A percentile compares a stretch with the other conserved stretches of the same genome.
These are phyloP conservation scores for Hyphopichia khmerensis DNA, from an alignment of 1,139 yeast species.

Conservation along the genomic window DNA sequence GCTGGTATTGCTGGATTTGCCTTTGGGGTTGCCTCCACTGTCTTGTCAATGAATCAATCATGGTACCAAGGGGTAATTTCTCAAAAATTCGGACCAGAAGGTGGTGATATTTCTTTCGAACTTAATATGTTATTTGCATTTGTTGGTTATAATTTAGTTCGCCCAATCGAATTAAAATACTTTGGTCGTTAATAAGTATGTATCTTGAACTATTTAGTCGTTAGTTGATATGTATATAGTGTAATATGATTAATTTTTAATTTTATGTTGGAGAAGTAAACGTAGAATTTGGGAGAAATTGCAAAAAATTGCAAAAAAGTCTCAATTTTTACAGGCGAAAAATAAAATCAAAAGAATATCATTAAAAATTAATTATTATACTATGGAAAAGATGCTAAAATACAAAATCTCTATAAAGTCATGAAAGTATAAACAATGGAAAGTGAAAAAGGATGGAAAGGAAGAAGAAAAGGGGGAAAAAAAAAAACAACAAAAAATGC, in stretches of 20 bases:
- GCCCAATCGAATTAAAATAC: slow-evolving; percentile 29
- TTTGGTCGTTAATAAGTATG: slow-evolving; percentile 13
- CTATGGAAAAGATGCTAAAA: neutral
- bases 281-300: too few relatives aligned
- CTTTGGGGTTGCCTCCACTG: slow-evolving; percentile 29
- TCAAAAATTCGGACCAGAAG: slow-evolving; percentile 15
- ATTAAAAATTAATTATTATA: neutral
- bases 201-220: too few relatives aligned
- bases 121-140: slow-evolving; percentile 24
- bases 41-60: slow-evolving; percentile 27
- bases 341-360: neutral
- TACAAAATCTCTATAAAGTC: slow-evolving; percentile 1
- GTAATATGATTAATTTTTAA: too few relatives aligned
- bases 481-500: neutral
- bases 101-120: slow-evolving; percentile 31
- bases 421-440: neutral
- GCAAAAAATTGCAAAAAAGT: too few relatives aligned
- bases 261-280: too few relatives aligned
- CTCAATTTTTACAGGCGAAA: too few relatives aligned
- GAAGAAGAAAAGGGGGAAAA: neutral
- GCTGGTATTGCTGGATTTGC: slow-evolving; percentile 26
- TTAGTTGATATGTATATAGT: too few relatives aligned
- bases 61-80: slow-evolving; percentile 32
- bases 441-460: neutral
- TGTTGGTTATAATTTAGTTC: slow-evolving; percentile 21